These are phyloP conservation scores for Nothomitra cinnamomea DNA, from an alignment of 2,329 filamentous ascomycete species.

Conservation along the genomic window DNA sequence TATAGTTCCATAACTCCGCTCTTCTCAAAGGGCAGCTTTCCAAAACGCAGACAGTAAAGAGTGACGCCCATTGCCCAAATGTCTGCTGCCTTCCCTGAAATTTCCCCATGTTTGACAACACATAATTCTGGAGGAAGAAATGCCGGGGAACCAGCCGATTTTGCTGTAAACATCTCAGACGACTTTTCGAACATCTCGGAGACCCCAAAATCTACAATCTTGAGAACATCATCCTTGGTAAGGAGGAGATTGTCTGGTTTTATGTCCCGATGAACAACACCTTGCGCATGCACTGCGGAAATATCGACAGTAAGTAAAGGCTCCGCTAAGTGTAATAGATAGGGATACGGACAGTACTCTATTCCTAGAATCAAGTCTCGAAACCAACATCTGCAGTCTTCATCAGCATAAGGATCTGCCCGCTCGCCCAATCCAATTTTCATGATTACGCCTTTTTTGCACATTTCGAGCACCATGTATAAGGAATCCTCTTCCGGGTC, in stretches of 20 bases:
- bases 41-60: slow-evolving; percentile 81
- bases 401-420: slow-evolving; percentile 65
- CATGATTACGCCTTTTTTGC: slow-evolving; percentile 95
- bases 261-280: slow-evolving; percentile 90
- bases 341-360: slow-evolving; percentile 56
- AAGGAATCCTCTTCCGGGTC: slow-evolving; percentile 90
- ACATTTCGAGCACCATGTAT: slow-evolving; percentile 99
- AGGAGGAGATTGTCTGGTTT: slow-evolving; percentile 93
- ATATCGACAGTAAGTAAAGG: slow-evolving; percentile 11
- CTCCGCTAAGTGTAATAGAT: background rate
- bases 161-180: slow-evolving; percentile 73
- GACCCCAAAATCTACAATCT: slow-evolving; percentile 96
- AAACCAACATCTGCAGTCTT: slow-evolving; percentile 80
- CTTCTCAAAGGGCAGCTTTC: slow-evolving; percentile 71
- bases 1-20: slow-evolving; percentile 71
- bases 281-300: slow-evolving; percentile 65
- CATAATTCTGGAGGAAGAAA: slow-evolving; percentile 91
- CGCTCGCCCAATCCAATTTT: slow-evolving; percentile 76
- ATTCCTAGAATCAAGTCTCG: slow-evolving; percentile 87
- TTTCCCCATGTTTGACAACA: slow-evolving; percentile 65
- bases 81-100: slow-evolving; percentile 79
- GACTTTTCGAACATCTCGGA: slow-evolving; percentile 95
- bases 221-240: slow-evolving; percentile 81
- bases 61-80: slow-evolving; percentile 99
- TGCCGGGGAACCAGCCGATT: slow-evolving; percentile 85